These are phyloP conservation scores for Calonectria crousiana DNA, from an alignment of 2,329 filamentous ascomycete genomes.

Conservation along the genomic window DNA sequence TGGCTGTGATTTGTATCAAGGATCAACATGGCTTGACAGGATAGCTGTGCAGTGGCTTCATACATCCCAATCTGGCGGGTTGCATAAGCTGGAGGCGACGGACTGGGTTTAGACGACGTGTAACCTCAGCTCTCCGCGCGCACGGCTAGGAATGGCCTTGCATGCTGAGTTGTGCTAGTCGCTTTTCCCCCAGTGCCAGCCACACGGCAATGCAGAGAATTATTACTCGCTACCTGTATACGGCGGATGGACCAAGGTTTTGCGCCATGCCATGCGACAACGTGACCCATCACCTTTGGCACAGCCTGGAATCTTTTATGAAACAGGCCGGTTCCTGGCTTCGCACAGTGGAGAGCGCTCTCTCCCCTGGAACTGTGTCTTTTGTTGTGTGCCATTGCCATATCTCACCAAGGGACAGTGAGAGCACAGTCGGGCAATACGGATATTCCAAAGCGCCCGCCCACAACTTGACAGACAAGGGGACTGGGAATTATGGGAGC, in stretches of 20 bases:
- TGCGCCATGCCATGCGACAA: background rate
- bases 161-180: background rate
- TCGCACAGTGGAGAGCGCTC: background rate
- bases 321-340: background rate
- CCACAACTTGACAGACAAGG: background rate
- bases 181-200: background rate
- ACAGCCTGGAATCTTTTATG: background rate
- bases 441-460: constrained; percentile 1
- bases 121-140: background rate
- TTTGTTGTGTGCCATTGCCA: background rate
- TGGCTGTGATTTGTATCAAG: background rate
- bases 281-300: background rate
- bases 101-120: background rate
- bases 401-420: background rate
- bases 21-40: background rate
- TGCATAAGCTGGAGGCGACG: constrained; percentile 13
- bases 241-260: background rate
- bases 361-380: background rate
- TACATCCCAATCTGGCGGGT: constrained; percentile 2
- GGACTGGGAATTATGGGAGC: background rate
- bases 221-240: background rate
- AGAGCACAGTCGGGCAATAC: background rate
- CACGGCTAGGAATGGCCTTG: background rate
- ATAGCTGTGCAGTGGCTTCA: background rate
- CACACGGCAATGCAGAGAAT: background rate